Base-by-base conservation (phyloP, 2,329 filamentous ascomycete species). In the Fusarium sp. region DNA sequence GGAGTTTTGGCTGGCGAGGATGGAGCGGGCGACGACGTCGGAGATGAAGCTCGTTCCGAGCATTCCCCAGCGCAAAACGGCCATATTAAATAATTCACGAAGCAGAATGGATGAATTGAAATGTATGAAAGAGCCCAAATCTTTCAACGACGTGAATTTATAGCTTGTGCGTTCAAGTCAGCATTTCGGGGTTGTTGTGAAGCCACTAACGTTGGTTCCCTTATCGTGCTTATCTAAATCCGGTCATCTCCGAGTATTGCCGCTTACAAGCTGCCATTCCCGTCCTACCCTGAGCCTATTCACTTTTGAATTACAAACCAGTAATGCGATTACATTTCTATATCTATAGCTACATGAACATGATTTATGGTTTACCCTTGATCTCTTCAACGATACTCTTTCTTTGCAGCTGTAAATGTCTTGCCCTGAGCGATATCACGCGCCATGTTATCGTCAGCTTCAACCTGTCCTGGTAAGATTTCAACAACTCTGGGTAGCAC, bases 371-470 rank as follows among this genome's bases (percentile, higher is more conserved):
- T 22, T 13, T 28, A 12, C 15, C 18, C 4, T 45, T 28, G 3
- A 26, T 9, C 5, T 7, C 9, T 16, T 24, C 8, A 61, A 1
- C 56, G 56, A 11, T 64, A 30, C 3, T 61, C 31, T 13, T 31
- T 10, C 1, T 38, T 64, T 1, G 61, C 61, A 8, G 12, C 61
- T 0, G 42, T 8, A 8, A 64, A 64, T 0, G 44, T 64, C 22
- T 50, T 61, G 3, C 56, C 61, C 3, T 64, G 30, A 4, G 61
- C 31, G 8, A 64, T 64, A 22, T 64, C 61, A 1, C 26, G 22
- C 1, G 44, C 56, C 56, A 64, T 63, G 13, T 72, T 74, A 14
- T 75, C 64, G 35, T 75, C 68, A 3, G 68, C 77, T 2, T 61
- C 47, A 6, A 61, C 65, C 12, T 54, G 36, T 4, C 8, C 22